Conservation (phyloP, 805 yeast genomes). For the Kodamaea lidongshanica region DNA sequence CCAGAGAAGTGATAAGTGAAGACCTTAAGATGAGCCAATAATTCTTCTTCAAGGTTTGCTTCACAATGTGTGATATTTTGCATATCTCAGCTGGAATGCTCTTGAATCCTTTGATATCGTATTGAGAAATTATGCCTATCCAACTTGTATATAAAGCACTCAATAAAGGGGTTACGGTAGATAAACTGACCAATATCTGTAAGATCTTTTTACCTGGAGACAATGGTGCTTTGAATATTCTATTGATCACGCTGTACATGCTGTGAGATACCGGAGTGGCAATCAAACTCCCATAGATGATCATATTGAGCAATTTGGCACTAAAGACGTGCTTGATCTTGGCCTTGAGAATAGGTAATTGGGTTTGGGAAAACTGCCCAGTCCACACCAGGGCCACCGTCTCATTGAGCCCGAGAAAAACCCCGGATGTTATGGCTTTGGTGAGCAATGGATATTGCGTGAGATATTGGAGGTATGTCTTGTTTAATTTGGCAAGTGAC, state of each 20-base stretch:
- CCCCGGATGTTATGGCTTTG: conserved; percentile 51
- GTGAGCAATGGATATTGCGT: conserved; percentile 50
- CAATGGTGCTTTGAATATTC: conserved; percentile 37
- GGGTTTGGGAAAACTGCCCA: conserved; percentile 32
- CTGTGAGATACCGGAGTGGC: conserved; percentile 56
- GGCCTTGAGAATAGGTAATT: conserved; percentile 11
- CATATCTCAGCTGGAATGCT: conserved; percentile 5
- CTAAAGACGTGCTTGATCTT: conserved; percentile 37
- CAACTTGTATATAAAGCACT: conserved; percentile 46
- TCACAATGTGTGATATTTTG: conserved; percentile 18
- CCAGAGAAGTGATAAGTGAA: conserved; percentile 49
- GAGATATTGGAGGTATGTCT: conserved; percentile 33
- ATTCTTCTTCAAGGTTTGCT: conserved; percentile 34
- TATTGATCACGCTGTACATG: conserved; percentile 39
- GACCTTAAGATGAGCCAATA: conserved; percentile 43
- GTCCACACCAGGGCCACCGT: conserved; percentile 47
- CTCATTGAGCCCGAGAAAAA: conserved; percentile 53
- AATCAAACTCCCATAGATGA: conserved; percentile 48
- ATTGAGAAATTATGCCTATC: conserved; percentile 45
- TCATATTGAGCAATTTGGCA: conserved; percentile 46
- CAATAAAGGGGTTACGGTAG: conserved; percentile 51
- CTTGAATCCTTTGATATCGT: conserved; percentile 11
- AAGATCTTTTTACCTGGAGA: conserved; percentile 33
- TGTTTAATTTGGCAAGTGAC: conserved; percentile 16
- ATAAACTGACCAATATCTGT: conserved; percentile 48